Percentiles rank a stretch among this genome's conserved stretches.
These are phyloP conservation scores for Heterobasidion annosum DNA, from an alignment of 1,284 basidiomycete species.

Conservation along the genomic window DNA sequence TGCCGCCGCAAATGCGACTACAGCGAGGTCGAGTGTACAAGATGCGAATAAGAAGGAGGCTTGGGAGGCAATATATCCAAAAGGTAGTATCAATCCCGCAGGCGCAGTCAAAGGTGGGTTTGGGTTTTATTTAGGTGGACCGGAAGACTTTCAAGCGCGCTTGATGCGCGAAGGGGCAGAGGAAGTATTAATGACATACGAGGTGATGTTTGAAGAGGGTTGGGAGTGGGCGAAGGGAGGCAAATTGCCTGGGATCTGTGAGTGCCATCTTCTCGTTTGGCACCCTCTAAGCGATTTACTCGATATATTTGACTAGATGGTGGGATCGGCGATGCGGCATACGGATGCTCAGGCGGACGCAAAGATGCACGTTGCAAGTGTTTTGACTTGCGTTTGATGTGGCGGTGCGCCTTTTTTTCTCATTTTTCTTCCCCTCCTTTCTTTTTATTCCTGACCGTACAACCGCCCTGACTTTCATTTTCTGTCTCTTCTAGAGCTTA, in stretches of 20 bases:
- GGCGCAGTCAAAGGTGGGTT: conserved; percentile 41
- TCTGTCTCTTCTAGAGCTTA: conserved; percentile 21
- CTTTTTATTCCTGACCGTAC: background rate
- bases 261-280: conserved; percentile 15
- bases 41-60: conserved; percentile 26
- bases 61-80: conserved; percentile 54
- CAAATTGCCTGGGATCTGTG: conserved; percentile 57
- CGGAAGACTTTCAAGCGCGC: conserved; percentile 26
- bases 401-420: conserved; percentile 33
- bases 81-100: conserved; percentile 52
- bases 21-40: background rate
- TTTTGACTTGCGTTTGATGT: conserved; percentile 56
- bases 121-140: conserved; percentile 49
- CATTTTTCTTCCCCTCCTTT: background rate
- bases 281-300: background rate
- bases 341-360: conserved; percentile 51
- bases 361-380: conserved; percentile 46
- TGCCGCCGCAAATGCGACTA: background rate
- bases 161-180: conserved; percentile 23
- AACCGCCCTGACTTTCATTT: background rate
- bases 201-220: conserved; percentile 44
- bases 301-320: conserved; percentile 30
- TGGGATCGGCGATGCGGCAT: conserved; percentile 44
- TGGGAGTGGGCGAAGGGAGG: conserved; percentile 59
- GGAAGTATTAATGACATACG: conserved; percentile 48